Conservation (phyloP, 2,329 filamentous ascomycete species). For the Cryphonectria naterciae region DNA sequence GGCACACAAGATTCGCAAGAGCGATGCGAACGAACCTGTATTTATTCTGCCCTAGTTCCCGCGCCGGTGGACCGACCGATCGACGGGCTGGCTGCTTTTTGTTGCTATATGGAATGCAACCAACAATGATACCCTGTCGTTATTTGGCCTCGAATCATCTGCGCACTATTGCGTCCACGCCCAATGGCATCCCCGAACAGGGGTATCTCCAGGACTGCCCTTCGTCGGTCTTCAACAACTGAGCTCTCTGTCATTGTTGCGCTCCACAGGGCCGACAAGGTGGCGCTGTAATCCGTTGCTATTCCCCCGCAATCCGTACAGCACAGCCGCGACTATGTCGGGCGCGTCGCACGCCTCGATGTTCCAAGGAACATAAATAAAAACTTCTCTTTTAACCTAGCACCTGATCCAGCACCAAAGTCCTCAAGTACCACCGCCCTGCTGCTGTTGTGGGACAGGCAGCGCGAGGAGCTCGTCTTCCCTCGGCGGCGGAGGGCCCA, state of each 20-base stretch:
- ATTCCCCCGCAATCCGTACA: not conserved
- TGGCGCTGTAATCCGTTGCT: not conserved
- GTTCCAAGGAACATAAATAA: not conserved
- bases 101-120: conserved; percentile 9
- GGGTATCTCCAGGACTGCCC: not conserved
- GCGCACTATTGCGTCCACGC: not conserved
- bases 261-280: not conserved
- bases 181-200: not conserved
- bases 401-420: not conserved
- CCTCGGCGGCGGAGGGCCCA: conserved; percentile 59
- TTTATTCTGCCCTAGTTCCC: not conserved
- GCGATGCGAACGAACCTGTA: conserved; percentile 1
- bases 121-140: conserved; percentile 24
- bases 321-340: not conserved
- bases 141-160: not conserved
- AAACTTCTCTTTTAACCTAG: not conserved
- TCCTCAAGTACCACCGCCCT: conserved; percentile 1
- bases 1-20: conserved; percentile 3
- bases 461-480: conserved; percentile 48
- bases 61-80: not conserved
- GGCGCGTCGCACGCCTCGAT: not conserved
- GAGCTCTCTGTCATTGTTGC: not conserved
- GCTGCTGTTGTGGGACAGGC: conserved; percentile 25
- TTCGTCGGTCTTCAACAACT: not conserved
- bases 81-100: conserved; percentile 8